Conservation (phyloP, 2,329 filamentous ascomycete species). For the Colletotrichum siamense region DNA sequence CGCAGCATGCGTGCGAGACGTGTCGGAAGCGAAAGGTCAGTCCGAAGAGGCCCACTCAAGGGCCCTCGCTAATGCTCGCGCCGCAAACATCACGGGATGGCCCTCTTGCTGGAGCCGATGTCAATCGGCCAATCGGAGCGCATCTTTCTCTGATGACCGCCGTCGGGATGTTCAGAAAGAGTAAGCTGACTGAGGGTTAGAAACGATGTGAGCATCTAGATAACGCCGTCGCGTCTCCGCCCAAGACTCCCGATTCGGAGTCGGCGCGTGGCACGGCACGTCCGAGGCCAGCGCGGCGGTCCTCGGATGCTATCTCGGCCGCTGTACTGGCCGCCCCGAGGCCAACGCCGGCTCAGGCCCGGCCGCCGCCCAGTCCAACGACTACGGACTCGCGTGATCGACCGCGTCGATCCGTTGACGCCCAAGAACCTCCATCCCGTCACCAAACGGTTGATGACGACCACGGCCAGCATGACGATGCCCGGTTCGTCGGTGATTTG, state of each 20-base stretch:
- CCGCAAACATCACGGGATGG: not conserved
- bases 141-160: not conserved
- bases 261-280: not conserved
- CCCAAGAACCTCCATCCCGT: not conserved
- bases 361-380: not conserved
- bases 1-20: slow-evolving; percentile 17
- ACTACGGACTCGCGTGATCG: not conserved
- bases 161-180: not conserved
- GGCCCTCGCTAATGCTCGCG: not conserved
- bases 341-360: not conserved
- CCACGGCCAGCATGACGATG: slow-evolving; percentile 13
- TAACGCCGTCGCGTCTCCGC: not conserved
- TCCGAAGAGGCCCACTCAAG: not conserved
- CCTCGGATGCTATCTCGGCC: not conserved
- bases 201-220: slow-evolving; percentile 22
- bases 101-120: not conserved
- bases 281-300: not conserved
- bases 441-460: not conserved
- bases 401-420: not conserved
- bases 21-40: slow-evolving; percentile 23
- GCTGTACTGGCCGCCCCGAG: not conserved
- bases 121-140: not conserved
- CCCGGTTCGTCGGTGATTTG: slow-evolving; percentile 26
- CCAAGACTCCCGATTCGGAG: not conserved
- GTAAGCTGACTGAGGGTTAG: not conserved